A percentile compares a stretch with the other conserved stretches of the same genome.
Conservation (phyloP, 805 yeast genomes). For the Candida parachauliodes region DNA sequence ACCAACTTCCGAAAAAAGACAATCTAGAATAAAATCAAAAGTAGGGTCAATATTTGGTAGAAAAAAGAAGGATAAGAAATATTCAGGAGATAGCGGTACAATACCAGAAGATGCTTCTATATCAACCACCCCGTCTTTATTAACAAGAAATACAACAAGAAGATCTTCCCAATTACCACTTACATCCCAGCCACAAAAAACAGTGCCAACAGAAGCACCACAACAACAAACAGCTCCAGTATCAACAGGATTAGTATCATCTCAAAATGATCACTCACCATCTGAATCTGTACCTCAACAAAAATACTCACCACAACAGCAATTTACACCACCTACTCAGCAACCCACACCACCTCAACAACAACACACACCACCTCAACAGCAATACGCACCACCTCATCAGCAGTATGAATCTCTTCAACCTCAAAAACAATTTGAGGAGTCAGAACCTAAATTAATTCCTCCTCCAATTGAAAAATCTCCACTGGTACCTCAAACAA, state of each 20-base stretch:
- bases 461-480: conserved; percentile 4
- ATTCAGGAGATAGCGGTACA: conserved; percentile 8
- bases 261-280: background rate
- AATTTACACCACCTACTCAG: conserved; percentile 1
- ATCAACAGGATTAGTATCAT: too few species aligned
- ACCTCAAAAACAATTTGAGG: background rate
- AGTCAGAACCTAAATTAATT: background rate
- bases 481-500: background rate
- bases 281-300: background rate
- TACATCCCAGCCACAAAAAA: conserved; percentile 2
- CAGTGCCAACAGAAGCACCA: background rate
- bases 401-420: background rate
- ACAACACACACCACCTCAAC: background rate
- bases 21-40: conserved; percentile 55
- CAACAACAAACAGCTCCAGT: background rate
- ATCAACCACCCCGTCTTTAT: conserved; percentile 13
- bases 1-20: conserved; percentile 17
- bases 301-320: background rate
- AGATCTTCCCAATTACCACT: conserved; percentile 6
- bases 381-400: background rate
- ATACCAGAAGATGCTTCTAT: conserved; percentile 35
- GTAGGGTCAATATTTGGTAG: conserved; percentile 76
- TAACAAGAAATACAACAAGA: conserved; percentile 10
- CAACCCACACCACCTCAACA: conserved; percentile 1
- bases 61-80: conserved; percentile 39